phyloP scores from a whole-genome alignment of 2,329 filamentous ascomycete species.

The Fusarium hostae region DNA sequence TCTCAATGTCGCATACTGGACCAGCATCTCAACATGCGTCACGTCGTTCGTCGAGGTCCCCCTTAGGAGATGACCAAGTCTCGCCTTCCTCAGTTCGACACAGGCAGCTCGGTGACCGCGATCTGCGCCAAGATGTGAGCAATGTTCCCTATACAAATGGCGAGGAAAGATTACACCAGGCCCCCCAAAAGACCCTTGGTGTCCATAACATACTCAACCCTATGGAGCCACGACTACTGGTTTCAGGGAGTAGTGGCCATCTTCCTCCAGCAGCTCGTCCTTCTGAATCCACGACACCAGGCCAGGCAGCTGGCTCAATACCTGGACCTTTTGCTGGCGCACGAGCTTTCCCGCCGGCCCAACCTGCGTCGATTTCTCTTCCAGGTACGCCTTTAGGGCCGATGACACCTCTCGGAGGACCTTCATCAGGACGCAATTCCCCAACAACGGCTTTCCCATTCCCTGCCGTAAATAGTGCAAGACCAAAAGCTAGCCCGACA shows the following conservation, averaged over 20 bases:
- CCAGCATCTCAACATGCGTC: slow-evolving; percentile 66
- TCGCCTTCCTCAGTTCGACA: slow-evolving; percentile 42
- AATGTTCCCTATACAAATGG: slow-evolving; percentile 38
- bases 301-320: slow-evolving; percentile 31
- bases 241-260: slow-evolving; percentile 26
- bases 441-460: slow-evolving; percentile 48
- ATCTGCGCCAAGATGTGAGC: slow-evolving; percentile 39
- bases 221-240: slow-evolving; percentile 44
- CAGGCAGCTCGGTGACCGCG: slow-evolving; percentile 35
- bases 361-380: slow-evolving; percentile 49
- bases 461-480: slow-evolving; percentile 44
- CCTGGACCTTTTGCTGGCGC: slow-evolving; percentile 37
- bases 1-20: slow-evolving; percentile 73
- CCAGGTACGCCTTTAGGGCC: slow-evolving; percentile 48
- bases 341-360: slow-evolving; percentile 43
- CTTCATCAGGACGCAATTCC: slow-evolving; percentile 49
- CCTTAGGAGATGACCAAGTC: slow-evolving; percentile 50
- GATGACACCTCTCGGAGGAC: slow-evolving; percentile 43
- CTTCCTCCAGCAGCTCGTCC: slow-evolving; percentile 24
- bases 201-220: slow-evolving; percentile 55
- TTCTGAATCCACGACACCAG: slow-evolving; percentile 35
- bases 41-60: slow-evolving; percentile 60
- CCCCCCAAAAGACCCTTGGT: slow-evolving; percentile 45
- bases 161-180: slow-evolving; percentile 41
- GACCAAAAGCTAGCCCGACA: slow-evolving; percentile 49